These are phyloP conservation scores for Triticum monococcum DNA, from an alignment of 176 grass and related monocot species.

Conservation along the genomic window DNA sequence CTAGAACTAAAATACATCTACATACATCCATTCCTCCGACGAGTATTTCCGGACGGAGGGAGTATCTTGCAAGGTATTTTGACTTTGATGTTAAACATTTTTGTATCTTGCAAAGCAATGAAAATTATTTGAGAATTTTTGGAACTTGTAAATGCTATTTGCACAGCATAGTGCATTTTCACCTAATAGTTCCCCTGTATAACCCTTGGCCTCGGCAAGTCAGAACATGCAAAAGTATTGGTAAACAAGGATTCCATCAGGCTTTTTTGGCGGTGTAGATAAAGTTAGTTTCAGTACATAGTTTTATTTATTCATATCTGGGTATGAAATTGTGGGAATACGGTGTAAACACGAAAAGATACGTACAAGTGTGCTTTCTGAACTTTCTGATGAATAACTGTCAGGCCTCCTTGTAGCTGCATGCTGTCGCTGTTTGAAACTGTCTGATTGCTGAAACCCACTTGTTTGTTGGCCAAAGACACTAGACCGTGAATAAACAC, in stretches of 20 bases:
- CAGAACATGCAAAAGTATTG: not conserved
- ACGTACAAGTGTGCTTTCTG: constrained; percentile 51
- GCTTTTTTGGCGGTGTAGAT: not conserved
- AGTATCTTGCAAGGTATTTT: not conserved
- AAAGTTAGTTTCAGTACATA: not conserved
- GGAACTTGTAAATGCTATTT: not conserved
- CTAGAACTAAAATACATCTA: too few species aligned
- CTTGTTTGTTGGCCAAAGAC: constrained; percentile 61
- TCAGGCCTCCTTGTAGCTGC: constrained; percentile 32
- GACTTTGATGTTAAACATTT: not conserved
- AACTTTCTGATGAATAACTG: constrained; percentile 43
- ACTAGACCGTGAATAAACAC: constrained; percentile 63
- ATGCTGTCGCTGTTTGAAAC: constrained; percentile 47
- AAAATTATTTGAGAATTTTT: not conserved
- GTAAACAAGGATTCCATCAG: not conserved
- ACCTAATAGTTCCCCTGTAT: not conserved
- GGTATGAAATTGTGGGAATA: not conserved
- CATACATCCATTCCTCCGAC: too few species aligned
- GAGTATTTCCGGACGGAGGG: too few species aligned
- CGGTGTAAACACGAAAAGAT: not conserved
- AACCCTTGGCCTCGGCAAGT: not conserved
- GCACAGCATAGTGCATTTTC: not conserved
- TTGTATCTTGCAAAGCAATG: not conserved
- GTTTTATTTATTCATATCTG: not conserved
- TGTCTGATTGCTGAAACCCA: constrained; percentile 43